Evolutionary conservation across 2,329 filamentous ascomycete genomes (phyloP), one percentile per base, ranked within the genome.

Genomic region (Neonectria coccinea): DNA sequence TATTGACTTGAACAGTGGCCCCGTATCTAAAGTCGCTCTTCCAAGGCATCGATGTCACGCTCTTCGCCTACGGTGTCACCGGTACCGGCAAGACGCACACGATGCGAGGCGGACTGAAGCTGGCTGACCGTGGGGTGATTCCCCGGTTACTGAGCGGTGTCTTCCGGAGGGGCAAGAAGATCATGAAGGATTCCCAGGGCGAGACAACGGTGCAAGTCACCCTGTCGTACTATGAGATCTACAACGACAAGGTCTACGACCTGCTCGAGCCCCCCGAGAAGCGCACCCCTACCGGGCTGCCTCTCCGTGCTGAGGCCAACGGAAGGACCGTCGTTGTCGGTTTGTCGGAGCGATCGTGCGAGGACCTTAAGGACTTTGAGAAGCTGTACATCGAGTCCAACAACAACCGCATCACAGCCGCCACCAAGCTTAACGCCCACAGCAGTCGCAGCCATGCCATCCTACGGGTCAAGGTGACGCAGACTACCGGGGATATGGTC

Each of bases 41-140:
- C 81, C 90, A 91, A 79, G 96, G 93, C 62, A 89, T 93, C 76
- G 92, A 97, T 80, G 88, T 95, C 45, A 97, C 93, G 11, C 88
- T 97, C 62, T 97, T 97, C 76, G 94, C 94, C 29, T 97, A 97
- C 77, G 94, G 94, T 65, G 93, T 95, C 64, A 97, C 94, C 0
- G 94, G 94, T 51, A 97, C 94, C 0, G 94, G 94, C 60, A 97
- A 97, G 81, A 97, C 94, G 64, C 93, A 97, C 80, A 97, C 94
- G 3, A 97, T 97, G 94, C 90, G 94, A 68, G 94, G 94, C 69
- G 94, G 94, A 42, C 88, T 97, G 79, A 92, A 91, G 76, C 84
- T 97, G 59, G 91, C 91, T 5, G 94, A 97, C 60, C 87, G 94
- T 71, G 94, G 94, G 66, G 91, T 96, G 42, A 97, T 97, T 70